phyloP scores from a whole-genome alignment of 768 basidiomycete genomes.

The Tylopilus vinaceipallidus region DNA sequence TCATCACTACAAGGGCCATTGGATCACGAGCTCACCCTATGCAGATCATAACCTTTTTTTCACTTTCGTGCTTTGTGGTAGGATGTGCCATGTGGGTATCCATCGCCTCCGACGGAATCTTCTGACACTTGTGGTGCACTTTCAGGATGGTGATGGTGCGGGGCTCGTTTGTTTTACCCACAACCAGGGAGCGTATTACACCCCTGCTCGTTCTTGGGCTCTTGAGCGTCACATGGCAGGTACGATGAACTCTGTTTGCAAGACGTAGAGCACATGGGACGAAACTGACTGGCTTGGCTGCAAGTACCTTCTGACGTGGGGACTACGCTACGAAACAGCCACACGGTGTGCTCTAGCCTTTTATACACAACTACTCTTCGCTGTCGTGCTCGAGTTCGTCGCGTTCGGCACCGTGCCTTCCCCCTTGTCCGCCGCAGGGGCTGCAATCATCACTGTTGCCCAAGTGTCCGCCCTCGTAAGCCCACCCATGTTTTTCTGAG shows the following conservation, averaged over 20 bases:
- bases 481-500: too few species aligned
- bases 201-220: constrained; percentile 16
- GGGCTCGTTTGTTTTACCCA: constrained; percentile 15
- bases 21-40: constrained; percentile 74
- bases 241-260: background rate
- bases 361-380: constrained; percentile 67
- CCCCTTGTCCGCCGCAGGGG: constrained; percentile 58
- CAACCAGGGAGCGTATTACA: constrained; percentile 14
- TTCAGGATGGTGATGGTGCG: constrained; percentile 12
- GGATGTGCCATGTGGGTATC: constrained; percentile 9
- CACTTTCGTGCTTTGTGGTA: constrained; percentile 46
- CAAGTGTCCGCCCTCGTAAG: constrained; percentile 7
- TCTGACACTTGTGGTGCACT: background rate
- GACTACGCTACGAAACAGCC: constrained; percentile 63
- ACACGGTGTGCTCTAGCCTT: constrained; percentile 60
- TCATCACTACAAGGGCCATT: constrained; percentile 59
- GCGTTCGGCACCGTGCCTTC: constrained; percentile 64
- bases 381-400: constrained; percentile 58
- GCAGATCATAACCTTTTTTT: constrained; percentile 70
- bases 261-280: too few species aligned
- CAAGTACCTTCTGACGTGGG: constrained; percentile 54
- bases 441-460: constrained; percentile 53
- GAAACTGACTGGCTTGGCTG: background rate
- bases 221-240: constrained; percentile 17
- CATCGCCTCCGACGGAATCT: background rate